These are phyloP conservation scores for Pleoardoris graminearum DNA, from an alignment of 2,329 filamentous ascomycete genomes.

Conservation along the genomic window DNA sequence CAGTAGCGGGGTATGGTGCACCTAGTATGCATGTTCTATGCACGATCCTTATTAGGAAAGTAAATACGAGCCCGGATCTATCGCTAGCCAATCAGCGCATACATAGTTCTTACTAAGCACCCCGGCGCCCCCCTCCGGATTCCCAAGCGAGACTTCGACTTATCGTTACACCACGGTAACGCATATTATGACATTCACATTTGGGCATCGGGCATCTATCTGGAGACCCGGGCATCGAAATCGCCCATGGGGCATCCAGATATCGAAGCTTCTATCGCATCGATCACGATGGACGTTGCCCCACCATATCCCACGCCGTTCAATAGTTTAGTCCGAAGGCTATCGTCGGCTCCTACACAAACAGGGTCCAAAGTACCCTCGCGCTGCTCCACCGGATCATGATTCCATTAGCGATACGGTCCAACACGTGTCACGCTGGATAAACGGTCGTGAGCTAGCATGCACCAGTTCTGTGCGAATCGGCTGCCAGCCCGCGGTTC, in stretches of 20 bases:
- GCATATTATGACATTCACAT: background rate
- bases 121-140: no score
- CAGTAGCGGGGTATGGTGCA: no score
- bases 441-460: background rate
- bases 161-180: background rate
- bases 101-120: no score
- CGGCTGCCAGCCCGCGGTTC: conserved; percentile 4
- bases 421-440: conserved; percentile 3
- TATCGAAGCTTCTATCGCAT: background rate
- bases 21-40: no score
- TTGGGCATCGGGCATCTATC: background rate
- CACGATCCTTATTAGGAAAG: background rate
- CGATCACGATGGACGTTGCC: background rate
- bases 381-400: background rate
- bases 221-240: background rate
- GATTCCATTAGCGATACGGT: conserved; percentile 1
- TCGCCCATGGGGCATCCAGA: background rate
- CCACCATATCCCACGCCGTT: background rate
- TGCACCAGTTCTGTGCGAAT: conserved; percentile 4
- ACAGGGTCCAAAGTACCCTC: background rate
- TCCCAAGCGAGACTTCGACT: background rate
- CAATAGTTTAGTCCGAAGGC: conserved; percentile 1
- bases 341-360: conserved; percentile 7
- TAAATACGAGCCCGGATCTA: background rate
- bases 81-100: background rate